phyloP scores from a whole-genome alignment of 441 rosid genomes.

The Kokia cookei region DNA sequence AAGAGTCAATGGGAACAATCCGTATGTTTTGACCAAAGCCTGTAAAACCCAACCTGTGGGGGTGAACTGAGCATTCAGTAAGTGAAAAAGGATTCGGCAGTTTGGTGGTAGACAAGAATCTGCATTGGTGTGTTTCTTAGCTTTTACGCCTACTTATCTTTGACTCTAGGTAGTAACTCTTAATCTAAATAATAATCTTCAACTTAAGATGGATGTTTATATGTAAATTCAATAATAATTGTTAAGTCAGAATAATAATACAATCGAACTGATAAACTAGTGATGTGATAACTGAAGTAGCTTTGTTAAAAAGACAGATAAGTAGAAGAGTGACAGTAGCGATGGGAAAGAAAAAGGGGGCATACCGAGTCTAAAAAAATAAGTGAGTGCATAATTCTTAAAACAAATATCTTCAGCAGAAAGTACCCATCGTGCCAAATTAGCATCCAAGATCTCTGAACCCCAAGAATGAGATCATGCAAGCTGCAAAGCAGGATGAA shows the following conservation, averaged over 20 bases:
- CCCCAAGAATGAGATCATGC: slow-evolving; percentile 94
- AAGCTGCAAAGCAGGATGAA: slow-evolving; percentile 34
- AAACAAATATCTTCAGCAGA: slow-evolving; percentile 96
- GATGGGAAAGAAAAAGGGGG: neutral
- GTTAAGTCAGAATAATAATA: neutral
- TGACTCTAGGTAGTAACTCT: neutral
- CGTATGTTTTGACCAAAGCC: neutral
- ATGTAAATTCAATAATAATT: neutral
- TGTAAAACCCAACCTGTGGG: neutral
- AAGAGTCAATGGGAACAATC: neutral
- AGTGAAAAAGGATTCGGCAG: neutral
- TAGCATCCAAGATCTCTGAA: slow-evolving; percentile 58
- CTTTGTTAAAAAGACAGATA: neutral
- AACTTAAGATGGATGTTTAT: neutral
- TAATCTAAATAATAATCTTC: neutral
- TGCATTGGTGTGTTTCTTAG: neutral
- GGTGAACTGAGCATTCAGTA: neutral
- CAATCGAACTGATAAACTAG: neutral
- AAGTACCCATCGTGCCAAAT: slow-evolving; percentile 82
- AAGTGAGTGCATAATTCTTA: slow-evolving; percentile 49
- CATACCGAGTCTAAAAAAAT: slow-evolving; percentile 74
- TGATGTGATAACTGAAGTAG: neutral
- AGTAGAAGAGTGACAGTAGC: neutral
- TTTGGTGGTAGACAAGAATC: neutral
- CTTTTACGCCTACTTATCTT: neutral